Evolutionary conservation across 345 rosid species (phyloP).

Genomic region (Rhodomyrtus tomentosa): DNA sequence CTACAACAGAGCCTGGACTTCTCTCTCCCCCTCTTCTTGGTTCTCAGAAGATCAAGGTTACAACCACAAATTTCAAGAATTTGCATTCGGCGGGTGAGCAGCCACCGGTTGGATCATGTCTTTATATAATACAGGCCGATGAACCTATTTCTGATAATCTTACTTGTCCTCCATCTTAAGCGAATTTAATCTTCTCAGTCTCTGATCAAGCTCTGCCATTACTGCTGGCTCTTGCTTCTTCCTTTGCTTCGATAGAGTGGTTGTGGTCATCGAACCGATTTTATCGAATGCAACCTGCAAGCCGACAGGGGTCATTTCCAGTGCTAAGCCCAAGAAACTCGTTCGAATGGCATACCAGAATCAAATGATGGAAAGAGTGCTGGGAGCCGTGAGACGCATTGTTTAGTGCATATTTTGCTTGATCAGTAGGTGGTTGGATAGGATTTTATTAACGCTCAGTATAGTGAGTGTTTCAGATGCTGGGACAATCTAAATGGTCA

Average conservation of each 20-base stretch:
- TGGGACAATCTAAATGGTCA: background rate
- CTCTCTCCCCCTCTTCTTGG: background rate
- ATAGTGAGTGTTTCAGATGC: background rate
- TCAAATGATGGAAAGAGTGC: background rate
- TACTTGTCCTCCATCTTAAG: constrained; percentile 39
- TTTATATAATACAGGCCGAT: background rate
- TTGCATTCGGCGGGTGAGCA: background rate
- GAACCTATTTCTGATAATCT: background rate
- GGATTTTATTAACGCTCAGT: background rate
- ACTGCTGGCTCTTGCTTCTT: constrained; percentile 98
- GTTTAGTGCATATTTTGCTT: background rate
- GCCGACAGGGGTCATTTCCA: background rate
- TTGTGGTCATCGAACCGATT: constrained; percentile 86
- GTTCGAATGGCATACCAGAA: background rate
- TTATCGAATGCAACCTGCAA: constrained; percentile 89
- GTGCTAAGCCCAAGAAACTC: background rate
- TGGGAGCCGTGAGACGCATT: background rate
- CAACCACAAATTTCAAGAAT: background rate
- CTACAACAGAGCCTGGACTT: background rate
- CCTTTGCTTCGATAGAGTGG: constrained; percentile 88
- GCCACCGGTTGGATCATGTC: background rate
- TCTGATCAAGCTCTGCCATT: constrained; percentile 92
- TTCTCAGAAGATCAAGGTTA: background rate
- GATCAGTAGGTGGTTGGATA: background rate
- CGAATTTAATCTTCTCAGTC: constrained; percentile 78